Evolutionary conservation across 805 yeast species (phyloP), one percentile per base, ranked within the genome.

Genomic region (Saccharomycopsis schoenii): DNA sequence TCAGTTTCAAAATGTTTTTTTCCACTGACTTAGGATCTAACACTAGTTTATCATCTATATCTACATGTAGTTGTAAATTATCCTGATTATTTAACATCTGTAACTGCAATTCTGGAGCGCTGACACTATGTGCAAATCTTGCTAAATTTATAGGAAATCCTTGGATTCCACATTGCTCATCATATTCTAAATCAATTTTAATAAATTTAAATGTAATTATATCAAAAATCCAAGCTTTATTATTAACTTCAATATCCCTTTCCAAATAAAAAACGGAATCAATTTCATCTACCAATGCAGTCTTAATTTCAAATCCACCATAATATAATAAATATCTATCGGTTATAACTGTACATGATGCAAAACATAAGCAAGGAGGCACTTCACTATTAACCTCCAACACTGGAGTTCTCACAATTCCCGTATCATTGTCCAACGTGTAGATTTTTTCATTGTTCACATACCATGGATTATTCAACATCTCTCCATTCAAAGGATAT

Each of bases 241-340:
- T 77, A 68, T 83, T 85, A 60, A 85, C 66, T 5, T 70, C 71
- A 2, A 84, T 72, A 25, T 75, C 73, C 64, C 78, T 77, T 52
- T 77, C 74, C 17, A 77, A 65, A 29, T 59, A 63, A 41, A 69
- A 73, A 64, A 2, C 68, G 5, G 25, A 12, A 21, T 56, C 57
- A 11, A 3, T 41, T 25, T 42, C 50, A 29, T 19, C 37, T 6
- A 72, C 69, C 17, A 74, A 72, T 8, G 71, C 69, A 19, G 77
- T 76, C 5, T 67, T 64, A 4, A 76, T 67, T 67, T 80, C 80
- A 68, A 85, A 81, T 0, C 94, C 96, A n/a, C 93, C 96, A 68
- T 81, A 85, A 62, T 80, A 78, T 64, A 86, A 77, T 15, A 83
- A 76, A 66, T 84, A 84, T 42, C 82, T 71, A n/a, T 77, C 74